Evolutionary conservation across 148 eudicot species (phyloP).

Genomic region (Amaranthus cruentus): DNA sequence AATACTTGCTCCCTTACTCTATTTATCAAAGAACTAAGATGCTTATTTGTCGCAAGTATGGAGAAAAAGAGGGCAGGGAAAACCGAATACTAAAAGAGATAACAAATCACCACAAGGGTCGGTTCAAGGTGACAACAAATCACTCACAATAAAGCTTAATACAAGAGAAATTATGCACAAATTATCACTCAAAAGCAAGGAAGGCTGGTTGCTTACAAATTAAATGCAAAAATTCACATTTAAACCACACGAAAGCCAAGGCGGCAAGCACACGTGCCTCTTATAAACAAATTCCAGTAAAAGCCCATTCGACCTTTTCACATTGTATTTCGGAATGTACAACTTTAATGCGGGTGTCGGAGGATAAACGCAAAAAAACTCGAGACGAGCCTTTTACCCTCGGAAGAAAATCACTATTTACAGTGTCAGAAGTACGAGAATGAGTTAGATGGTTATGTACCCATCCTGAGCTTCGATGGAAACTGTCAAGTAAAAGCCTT

Average conservation of each 20-base stretch:
- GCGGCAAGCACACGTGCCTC: neutral
- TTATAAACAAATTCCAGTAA: neutral
- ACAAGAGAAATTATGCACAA: constrained; percentile 17
- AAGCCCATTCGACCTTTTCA: constrained; percentile 7
- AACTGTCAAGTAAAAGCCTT: constrained; percentile 14
- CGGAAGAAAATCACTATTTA: constrained; percentile 22
- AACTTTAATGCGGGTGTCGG: constrained; percentile 14
- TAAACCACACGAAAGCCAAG: constrained; percentile 1
- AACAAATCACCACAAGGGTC: neutral
- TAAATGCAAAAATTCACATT: neutral
- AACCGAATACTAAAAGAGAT: constrained; percentile 12
- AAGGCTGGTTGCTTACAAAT: neutral
- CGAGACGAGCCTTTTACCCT: constrained; percentile 12
- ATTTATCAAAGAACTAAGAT: neutral
- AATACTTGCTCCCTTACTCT: neutral
- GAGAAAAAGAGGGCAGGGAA: neutral
- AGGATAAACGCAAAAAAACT: constrained; percentile 11
- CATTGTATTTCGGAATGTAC: constrained; percentile 23
- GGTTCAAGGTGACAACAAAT: neutral
- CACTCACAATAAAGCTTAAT: neutral
- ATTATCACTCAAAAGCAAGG: constrained; percentile 8
- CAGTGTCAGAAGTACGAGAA: constrained; percentile 21
- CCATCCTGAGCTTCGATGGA: constrained; percentile 5
- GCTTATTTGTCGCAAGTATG: too few relatives aligned
- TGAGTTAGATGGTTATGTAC: neutral